These are phyloP conservation scores for Bromus sterilis DNA, from an alignment of 176 grass and related monocot species.

Conservation along the genomic window DNA sequence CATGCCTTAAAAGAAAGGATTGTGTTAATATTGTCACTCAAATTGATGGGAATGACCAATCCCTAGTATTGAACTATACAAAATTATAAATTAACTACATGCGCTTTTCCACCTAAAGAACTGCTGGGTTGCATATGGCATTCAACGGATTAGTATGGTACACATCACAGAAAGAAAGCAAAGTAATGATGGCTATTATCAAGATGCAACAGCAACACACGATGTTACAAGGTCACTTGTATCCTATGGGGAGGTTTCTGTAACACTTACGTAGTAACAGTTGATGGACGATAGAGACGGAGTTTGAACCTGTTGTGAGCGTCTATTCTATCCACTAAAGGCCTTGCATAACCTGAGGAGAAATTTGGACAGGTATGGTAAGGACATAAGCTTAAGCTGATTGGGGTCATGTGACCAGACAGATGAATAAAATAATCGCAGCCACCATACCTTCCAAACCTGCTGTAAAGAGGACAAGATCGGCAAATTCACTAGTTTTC, in stretches of 20 bases:
- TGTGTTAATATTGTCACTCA: not conserved
- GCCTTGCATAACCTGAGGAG: constrained; percentile 87
- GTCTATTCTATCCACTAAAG: constrained; percentile 94
- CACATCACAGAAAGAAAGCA: not conserved
- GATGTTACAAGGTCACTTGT: constrained; percentile 15
- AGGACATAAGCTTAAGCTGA: not conserved
- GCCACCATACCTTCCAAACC: constrained; percentile 79
- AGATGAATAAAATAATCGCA: constrained; percentile 8
- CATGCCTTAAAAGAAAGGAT: constrained; percentile 8
- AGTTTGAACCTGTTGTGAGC: constrained; percentile 72
- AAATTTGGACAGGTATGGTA: constrained; percentile 15
- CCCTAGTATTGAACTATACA: not conserved
- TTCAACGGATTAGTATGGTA: not conserved
- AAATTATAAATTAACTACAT: not conserved
- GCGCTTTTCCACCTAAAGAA: not conserved
- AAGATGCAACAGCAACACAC: not conserved
- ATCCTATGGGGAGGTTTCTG: constrained; percentile 9
- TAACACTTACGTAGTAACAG: constrained; percentile 84
- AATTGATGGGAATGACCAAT: not conserved
- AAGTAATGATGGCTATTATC: not conserved
- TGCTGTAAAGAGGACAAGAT: constrained; percentile 98
- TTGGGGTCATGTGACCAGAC: not conserved
- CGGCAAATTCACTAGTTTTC: constrained; percentile 84
- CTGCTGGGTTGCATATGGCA: not conserved
- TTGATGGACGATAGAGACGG: constrained; percentile 89